These are phyloP conservation scores for Pistacia integerrima DNA, from an alignment of 345 rosid species.

Conservation along the genomic window DNA sequence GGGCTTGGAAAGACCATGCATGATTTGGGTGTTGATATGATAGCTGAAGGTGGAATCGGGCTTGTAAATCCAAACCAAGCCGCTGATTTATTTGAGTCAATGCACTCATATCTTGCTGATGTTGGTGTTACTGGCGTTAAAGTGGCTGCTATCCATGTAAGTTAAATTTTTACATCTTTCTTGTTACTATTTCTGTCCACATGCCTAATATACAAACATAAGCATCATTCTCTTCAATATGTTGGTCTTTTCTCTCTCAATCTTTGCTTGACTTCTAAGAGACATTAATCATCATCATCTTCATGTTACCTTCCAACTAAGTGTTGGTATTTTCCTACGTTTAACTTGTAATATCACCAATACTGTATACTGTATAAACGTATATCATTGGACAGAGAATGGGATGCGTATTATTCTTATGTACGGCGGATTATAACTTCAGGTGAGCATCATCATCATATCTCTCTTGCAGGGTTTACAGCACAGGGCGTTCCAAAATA, in stretches of 20 bases:
- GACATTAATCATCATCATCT: no score
- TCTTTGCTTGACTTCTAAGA: no score
- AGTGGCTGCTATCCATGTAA: conserved; percentile 30
- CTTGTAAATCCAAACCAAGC: conserved; percentile 30
- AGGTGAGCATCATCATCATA: conserved; percentile 1
- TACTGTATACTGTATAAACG: no score
- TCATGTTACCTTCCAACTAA: not conserved
- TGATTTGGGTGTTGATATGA: conserved; percentile 18
- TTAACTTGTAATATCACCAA: conserved; percentile 6
- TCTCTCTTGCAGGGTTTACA: not conserved
- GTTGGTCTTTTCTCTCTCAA: no score
- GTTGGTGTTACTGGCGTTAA: conserved; percentile 36
- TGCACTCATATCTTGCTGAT: conserved; percentile 29
- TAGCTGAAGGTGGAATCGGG: conserved; percentile 27
- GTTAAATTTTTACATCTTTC: not conserved
- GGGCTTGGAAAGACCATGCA: conserved; percentile 15
- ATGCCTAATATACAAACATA: not conserved
- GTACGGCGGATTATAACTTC: not conserved
- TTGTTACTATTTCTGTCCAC: no score
- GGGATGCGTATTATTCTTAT: conserved; percentile 9
- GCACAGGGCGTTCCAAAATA: not conserved
- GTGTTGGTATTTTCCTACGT: not conserved
- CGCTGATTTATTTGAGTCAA: conserved; percentile 28
- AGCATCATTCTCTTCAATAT: not conserved
- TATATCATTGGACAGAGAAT: conserved; percentile 10